Base-by-base conservation (phyloP, 2,329 filamentous ascomycete species). In the Fusarium oligoseptatum region DNA sequence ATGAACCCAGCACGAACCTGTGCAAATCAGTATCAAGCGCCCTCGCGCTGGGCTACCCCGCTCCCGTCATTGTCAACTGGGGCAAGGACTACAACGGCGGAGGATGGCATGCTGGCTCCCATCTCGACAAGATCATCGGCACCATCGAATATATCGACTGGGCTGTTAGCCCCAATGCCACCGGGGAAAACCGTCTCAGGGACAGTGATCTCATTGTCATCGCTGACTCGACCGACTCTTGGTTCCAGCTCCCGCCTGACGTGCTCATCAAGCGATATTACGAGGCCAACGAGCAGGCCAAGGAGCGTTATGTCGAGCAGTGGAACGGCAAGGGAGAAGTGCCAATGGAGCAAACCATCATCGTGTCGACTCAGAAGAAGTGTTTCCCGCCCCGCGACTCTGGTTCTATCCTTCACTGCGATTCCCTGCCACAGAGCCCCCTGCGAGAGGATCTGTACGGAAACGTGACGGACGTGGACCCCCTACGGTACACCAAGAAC, bases 31-130 rank as follows among this genome's bases (percentile, higher is more conserved):
- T 76, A 8, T 66, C 80, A 17, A 68, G 72, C 27, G 73, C 71
- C 3, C 39, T 80, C 15, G 79, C 75, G 0, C 50, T 78, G 1
- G 80, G 78, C 0, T 81, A 79, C 39, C 80, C 80, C 0, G 74
- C 73, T 2, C 79, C 79, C 0, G 64, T 79, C 2, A 76, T 81
- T 12, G 70, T 80, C 15, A 81, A 81, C 55, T 81, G 78, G 80
- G 64, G 67, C 3, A 73, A 74, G 29, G 66, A 69, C 3, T 77
- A 64, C 2, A 37, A 70, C 2, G 52, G 73, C 0, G 61, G 64
- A 6, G 55, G 64, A 2, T 75, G 72, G 37, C 72, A 74, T 0
- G 70, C 66, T 1, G 71, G 72, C 9, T 75, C 74, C 4, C 78
- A 80, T 15, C 56, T 81, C 1, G 74, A 67, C n/a, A 81, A 81